These are phyloP conservation scores for Chytridiales sp. DNA, from an alignment of 371 early-diverging fungal species.

Conservation along the genomic window DNA sequence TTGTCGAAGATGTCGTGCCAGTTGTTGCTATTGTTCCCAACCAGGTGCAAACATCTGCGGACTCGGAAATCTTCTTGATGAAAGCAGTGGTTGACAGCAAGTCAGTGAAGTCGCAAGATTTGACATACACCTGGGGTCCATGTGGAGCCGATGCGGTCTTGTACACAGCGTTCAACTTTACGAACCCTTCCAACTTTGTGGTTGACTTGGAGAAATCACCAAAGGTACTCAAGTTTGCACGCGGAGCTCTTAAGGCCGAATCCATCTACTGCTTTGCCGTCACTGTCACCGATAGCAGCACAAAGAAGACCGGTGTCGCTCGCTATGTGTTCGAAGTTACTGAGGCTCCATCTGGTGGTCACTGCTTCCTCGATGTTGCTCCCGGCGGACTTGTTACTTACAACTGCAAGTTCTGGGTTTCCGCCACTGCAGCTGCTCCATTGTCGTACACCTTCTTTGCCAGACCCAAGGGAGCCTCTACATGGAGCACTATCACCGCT, in stretches of 20 bases:
- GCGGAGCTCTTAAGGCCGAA: slow-evolving; percentile 17
- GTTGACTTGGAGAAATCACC: slow-evolving; percentile 8
- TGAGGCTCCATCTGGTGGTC: slow-evolving; percentile 21
- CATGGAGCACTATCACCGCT: slow-evolving; percentile 16
- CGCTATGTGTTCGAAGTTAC: slow-evolving; percentile 7
- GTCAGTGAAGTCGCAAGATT: slow-evolving; percentile 3
- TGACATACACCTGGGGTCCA: slow-evolving; percentile 25
- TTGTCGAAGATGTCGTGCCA: slow-evolving; percentile 18
- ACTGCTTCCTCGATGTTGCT: slow-evolving; percentile 15
- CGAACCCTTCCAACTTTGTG: slow-evolving; percentile 16
- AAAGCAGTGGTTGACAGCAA: slow-evolving; percentile 23
- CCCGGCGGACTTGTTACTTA: slow-evolving; percentile 8
- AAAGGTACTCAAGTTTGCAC: slow-evolving; percentile 22
- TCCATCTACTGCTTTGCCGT: slow-evolving; percentile 21
- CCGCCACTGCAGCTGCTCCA: slow-evolving; percentile 23
- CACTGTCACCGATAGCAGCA: slow-evolving; percentile 18
- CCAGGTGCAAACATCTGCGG: slow-evolving; percentile 11
- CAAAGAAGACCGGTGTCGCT: not conserved
- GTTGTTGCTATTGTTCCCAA: slow-evolving; percentile 6
- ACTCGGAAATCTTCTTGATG: slow-evolving; percentile 17
- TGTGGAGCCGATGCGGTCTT: slow-evolving; percentile 16
- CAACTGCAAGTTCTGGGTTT: slow-evolving; percentile 24
- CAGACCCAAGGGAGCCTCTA: not conserved
- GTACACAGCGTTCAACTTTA: slow-evolving; percentile 19
- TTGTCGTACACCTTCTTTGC: slow-evolving; percentile 24